Conservation (phyloP, 2,329 filamentous ascomycete genomes). For the Fusarium proliferatum region DNA sequence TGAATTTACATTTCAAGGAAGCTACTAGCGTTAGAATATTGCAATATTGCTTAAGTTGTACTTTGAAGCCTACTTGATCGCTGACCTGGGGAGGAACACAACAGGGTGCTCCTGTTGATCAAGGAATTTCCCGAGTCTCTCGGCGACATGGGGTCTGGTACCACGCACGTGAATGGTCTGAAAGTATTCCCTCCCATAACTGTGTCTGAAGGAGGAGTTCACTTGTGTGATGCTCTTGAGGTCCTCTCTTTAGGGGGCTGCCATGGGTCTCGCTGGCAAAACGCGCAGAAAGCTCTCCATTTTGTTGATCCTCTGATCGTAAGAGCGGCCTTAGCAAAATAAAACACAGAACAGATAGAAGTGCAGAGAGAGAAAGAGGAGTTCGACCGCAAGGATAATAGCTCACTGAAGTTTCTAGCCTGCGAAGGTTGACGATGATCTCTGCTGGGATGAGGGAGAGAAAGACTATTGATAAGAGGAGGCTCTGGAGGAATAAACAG, state of each 20-base stretch:
- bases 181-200: background rate
- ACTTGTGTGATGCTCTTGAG: background rate
- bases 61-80: background rate
- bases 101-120: background rate
- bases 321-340: accelerated
- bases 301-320: background rate
- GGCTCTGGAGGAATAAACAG: background rate
- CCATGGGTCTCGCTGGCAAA: background rate
- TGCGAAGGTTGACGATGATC: background rate
- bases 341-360: background rate
- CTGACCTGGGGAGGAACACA: background rate
- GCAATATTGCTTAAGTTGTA: background rate
- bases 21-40: background rate
- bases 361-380: background rate
- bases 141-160: background rate
- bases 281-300: too few relatives aligned
- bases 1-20: background rate
- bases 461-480: background rate
- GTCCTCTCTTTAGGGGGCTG: background rate
- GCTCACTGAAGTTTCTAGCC: background rate
- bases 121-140: background rate
- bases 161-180: background rate
- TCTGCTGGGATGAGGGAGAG: background rate
- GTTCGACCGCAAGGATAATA: background rate
- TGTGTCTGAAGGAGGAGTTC: too few relatives aligned